Conservation (phyloP, 345 rosid species). For the Eucalyptus polyanthemos region DNA sequence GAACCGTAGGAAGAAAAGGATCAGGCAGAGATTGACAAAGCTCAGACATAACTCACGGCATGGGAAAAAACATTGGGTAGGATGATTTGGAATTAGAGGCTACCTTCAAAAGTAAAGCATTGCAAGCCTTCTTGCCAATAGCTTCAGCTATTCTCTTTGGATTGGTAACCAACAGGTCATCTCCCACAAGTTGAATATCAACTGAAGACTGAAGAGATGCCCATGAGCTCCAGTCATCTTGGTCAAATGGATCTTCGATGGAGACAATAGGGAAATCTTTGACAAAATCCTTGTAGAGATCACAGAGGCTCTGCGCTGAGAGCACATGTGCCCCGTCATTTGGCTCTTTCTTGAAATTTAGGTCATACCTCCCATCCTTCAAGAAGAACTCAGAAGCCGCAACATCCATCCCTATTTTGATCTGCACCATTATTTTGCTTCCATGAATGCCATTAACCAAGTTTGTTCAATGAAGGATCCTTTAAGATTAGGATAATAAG, state of each 20-base stretch:
- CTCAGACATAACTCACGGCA: neutral
- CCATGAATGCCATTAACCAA: neutral
- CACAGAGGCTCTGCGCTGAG: constrained; percentile 67
- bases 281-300: constrained; percentile 77
- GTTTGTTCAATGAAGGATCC: neutral
- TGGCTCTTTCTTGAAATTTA: constrained; percentile 93
- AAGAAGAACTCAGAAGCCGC: constrained; percentile 93
- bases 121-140: constrained; percentile 84
- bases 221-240: constrained; percentile 99
- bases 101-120: constrained; percentile 83
- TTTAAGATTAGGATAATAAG: neutral
- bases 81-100: neutral
- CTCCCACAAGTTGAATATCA: constrained; percentile 86
- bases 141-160: constrained; percentile 94
- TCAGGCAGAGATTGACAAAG: neutral
- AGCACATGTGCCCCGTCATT: constrained; percentile 82
- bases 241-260: constrained; percentile 97
- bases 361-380: constrained; percentile 78
- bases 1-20: neutral
- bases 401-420: constrained; percentile 98
- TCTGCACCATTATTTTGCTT: constrained; percentile 31
- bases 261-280: constrained; percentile 89
- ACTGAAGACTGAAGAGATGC: constrained; percentile 76
- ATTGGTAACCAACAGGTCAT: constrained; percentile 94
- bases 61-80: neutral